These are phyloP conservation scores for Trichoderma sp. DNA, from an alignment of 2,329 filamentous ascomycete species.

Conservation along the genomic window DNA sequence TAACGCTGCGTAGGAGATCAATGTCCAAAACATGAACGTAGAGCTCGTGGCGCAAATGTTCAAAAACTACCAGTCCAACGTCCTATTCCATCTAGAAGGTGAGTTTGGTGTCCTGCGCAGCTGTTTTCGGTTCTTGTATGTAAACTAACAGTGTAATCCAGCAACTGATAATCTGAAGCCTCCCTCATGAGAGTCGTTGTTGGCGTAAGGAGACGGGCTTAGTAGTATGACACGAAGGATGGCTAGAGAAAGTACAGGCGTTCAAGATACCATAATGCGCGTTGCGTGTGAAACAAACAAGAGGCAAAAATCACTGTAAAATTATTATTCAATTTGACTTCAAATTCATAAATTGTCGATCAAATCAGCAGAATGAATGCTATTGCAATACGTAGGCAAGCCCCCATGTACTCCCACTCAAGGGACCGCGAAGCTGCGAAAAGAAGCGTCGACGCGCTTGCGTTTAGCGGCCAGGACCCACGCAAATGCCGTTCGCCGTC, in stretches of 20 bases:
- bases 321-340: not conserved
- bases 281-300: not conserved
- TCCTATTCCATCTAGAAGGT: conserved; percentile 97
- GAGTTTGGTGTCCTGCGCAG: conserved; percentile 33
- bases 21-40: conserved; percentile 98
- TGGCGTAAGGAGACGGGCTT: not conserved
- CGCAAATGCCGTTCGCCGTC: conserved; percentile 31
- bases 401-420: not conserved
- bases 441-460: conserved; percentile 25
- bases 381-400: no score
- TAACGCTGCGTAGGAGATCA: conserved; percentile 73
- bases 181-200: conserved; percentile 55
- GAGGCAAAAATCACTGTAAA: not conserved
- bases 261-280: not conserved
- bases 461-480: conserved; percentile 32
- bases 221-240: not conserved
- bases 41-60: conserved; percentile 99
- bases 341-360: not conserved
- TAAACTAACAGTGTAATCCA: conserved; percentile 42
- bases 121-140: not conserved
- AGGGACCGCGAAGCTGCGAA: conserved; percentile 7
- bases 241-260: no score
- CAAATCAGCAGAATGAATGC: not conserved
- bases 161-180: conserved; percentile 84
- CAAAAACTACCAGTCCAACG: conserved; percentile 99